A percentile compares a stretch with the other conserved stretches of the same genome.
Evolutionary conservation across 768 basidiomycete species (phyloP).

Genomic region (Tricholoma terreum): DNA sequence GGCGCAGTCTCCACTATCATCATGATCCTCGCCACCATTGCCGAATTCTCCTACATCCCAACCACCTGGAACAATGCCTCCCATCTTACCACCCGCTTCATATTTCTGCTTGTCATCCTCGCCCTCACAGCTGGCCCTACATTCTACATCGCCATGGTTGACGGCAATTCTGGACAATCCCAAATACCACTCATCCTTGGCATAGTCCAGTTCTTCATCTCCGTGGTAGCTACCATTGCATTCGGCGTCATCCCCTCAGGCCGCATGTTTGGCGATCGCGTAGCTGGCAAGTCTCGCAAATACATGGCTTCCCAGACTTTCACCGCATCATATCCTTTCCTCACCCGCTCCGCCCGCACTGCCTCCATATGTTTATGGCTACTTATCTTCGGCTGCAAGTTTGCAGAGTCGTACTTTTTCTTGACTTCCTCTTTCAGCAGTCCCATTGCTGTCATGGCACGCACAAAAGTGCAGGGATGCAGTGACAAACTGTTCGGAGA

Average conservation of each 20-base stretch:
- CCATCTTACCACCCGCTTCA: constrained; percentile 88
- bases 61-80: constrained; percentile 99
- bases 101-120: constrained; percentile 90
- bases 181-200: constrained; percentile 87
- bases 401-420: constrained; percentile 97
- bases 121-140: constrained; percentile 93
- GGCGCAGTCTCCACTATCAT: constrained; percentile 91
- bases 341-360: constrained; percentile 66
- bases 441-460: constrained; percentile 95
- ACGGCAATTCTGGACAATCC: constrained; percentile 53
- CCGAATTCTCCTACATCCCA: constrained; percentile 96
- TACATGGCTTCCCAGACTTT: constrained; percentile 99
- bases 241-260: constrained; percentile 94
- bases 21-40: constrained; percentile 91
- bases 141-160: constrained; percentile 86
- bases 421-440: constrained; percentile 94
- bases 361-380: constrained; percentile 89
- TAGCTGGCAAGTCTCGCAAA: constrained; percentile 95
- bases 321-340: constrained; percentile 91
- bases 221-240: constrained; percentile 73
- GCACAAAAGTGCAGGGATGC: constrained; percentile 91
- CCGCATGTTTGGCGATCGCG: constrained; percentile 98
- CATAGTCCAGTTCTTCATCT: constrained; percentile 92
- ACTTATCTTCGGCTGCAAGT: constrained; percentile 95
- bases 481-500: constrained; percentile 79